Evolutionary conservation across 75 land plant genomes (phyloP).

Genomic region (Pinus albicaulis): DNA sequence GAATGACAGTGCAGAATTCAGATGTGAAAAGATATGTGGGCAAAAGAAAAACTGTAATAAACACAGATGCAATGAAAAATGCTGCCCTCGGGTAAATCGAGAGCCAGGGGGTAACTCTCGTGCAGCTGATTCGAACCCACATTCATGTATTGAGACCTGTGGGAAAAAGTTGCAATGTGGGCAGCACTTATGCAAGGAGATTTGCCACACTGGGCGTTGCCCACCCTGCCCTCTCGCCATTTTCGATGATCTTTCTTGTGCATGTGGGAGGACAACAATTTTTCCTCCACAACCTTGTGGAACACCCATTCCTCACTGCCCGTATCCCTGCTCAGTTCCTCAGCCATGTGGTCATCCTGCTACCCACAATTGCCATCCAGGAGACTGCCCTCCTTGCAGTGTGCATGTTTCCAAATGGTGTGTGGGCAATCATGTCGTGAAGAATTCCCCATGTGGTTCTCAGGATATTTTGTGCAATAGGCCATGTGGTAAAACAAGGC

Average conservation of each 20-base stretch:
- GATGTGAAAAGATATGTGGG: conserved; percentile 85
- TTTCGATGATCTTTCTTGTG: conserved; percentile 90
- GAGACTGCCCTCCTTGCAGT: conserved; percentile 96
- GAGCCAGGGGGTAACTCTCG: not conserved
- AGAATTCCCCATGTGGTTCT: conserved; percentile 93
- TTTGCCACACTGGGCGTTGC: conserved; percentile 94
- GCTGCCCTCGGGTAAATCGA: conserved; percentile 64
- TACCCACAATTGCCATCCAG: conserved; percentile 88
- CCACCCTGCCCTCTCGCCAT: conserved; percentile 90
- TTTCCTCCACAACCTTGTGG: conserved; percentile 99
- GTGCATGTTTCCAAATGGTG: conserved; percentile 84
- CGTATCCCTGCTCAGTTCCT: conserved; percentile 67
- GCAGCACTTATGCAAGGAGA: conserved; percentile 75
- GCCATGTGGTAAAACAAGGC: conserved; percentile 88
- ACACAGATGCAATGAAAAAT: conserved; percentile 83
- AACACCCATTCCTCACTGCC: conserved; percentile 81
- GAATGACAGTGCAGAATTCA: conserved; percentile 29
- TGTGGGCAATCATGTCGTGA: conserved; percentile 87
- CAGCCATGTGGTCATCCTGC: conserved; percentile 92
- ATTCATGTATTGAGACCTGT: conserved; percentile 72
- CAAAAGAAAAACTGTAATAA: conserved; percentile 91
- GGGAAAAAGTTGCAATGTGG: conserved; percentile 93
- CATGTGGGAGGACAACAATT: conserved; percentile 91
- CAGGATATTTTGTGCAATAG: conserved; percentile 90
- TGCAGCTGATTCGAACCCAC: conserved; percentile 65